phyloP scores from a whole-genome alignment of 2,329 filamentous ascomycete genomes.

The Pochonia chlamydosporia region DNA sequence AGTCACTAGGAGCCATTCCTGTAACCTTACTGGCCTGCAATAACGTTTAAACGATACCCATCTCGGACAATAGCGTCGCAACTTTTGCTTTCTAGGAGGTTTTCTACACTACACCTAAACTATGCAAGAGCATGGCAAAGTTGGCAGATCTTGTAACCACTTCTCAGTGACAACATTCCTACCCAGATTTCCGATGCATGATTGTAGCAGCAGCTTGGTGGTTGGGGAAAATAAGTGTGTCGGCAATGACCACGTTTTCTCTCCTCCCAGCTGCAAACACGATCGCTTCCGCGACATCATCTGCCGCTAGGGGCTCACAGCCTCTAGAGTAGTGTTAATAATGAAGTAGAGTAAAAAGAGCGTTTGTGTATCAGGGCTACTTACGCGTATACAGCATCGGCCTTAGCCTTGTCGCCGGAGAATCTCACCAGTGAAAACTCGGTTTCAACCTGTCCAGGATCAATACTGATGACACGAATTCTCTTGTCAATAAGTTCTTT shows the following conservation, averaged over 20 bases:
- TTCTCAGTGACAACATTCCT: too few species aligned
- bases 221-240: constrained; percentile 80
- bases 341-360: not conserved
- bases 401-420: constrained; percentile 82
- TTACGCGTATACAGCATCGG: constrained; percentile 81
- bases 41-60: too few species aligned
- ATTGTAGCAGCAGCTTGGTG: too few species aligned
- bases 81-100: too few species aligned
- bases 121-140: too few species aligned
- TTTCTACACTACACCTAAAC: too few species aligned
- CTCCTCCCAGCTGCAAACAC: constrained; percentile 78
- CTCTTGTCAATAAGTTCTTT: constrained; percentile 76
- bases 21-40: too few species aligned
- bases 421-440: constrained; percentile 90
- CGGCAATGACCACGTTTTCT: constrained; percentile 87
- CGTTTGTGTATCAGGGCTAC: too few species aligned
- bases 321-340: constrained; percentile 52
- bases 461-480: constrained; percentile 80
- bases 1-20: too few species aligned
- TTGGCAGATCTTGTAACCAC: too few species aligned
- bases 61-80: too few species aligned
- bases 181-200: too few species aligned
- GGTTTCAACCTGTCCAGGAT: constrained; percentile 90
- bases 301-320: constrained; percentile 76
- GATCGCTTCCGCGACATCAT: constrained; percentile 85